phyloP scores from a whole-genome alignment of 2,329 filamentous ascomycete species.

The Exophiala aquamarina region DNA sequence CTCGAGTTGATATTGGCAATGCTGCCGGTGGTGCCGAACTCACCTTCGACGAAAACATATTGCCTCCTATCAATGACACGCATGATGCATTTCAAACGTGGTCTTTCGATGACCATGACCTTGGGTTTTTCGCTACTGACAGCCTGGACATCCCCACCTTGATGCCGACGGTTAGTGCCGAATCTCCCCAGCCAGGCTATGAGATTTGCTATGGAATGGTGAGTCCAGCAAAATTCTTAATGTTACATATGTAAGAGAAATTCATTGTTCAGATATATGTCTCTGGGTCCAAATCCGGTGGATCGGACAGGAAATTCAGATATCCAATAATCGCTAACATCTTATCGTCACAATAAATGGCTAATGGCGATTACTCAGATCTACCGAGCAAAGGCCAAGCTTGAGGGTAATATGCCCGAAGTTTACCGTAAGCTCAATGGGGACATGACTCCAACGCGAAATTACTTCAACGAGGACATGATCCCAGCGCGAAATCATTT shows the following conservation, averaged over 20 bases:
- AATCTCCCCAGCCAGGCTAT: no score
- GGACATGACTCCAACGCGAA: neutral
- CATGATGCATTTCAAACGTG: neutral
- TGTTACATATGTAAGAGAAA: no score
- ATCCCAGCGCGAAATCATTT: conserved; percentile 2
- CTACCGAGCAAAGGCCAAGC: conserved; percentile 9
- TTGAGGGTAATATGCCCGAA: conserved; percentile 13
- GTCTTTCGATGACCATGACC: neutral
- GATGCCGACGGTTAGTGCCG: no score
- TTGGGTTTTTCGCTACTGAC: no score
- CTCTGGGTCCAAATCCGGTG: no score
- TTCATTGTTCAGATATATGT: no score
- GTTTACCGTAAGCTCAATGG: neutral
- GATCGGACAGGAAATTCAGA: no score
- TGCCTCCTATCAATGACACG: neutral
- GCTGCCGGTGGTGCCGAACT: no score
- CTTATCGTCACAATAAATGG: neutral
- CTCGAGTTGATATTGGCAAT: no score
- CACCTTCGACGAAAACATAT: neutral
- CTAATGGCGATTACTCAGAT: no score
- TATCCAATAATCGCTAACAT: neutral
- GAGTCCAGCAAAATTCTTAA: neutral
- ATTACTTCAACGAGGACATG: no score
- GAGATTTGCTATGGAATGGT: conserved; percentile 19
- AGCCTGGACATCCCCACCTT: no score